Evolutionary conservation across 805 yeast genomes (phyloP), one percentile per base, ranked within the genome.

Genomic region (Yueomyces sinensis): DNA sequence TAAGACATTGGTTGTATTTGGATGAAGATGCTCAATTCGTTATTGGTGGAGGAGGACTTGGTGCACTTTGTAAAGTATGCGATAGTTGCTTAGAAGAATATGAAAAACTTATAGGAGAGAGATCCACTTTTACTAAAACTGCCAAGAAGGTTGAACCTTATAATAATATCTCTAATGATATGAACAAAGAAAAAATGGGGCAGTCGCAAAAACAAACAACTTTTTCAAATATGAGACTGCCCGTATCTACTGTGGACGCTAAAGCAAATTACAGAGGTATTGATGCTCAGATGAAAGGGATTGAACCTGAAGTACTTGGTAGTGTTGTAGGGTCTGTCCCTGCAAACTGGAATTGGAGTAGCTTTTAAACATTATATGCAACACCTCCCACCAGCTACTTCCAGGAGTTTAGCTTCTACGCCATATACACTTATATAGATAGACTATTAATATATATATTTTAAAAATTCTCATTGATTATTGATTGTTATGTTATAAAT

Each of bases 311-410:
- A 41, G 41, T 36, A 9, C 30, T 47, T 34, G 56, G 52, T 13
- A 50, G 56, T 35, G 42, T 51, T n/a, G 65, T 56, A 1, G 72
- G 70, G 2, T 60, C 61, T 29, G 74, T 77, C 9, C 84, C 84
- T 13, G 82, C 78, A 14, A 81, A 78, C 50, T 78, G 86, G 86
- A 74, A 72, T 46, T 78, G 87, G 87, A 73, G 81, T 41, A 76
- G 83, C 15, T 77, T 77, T 45, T 77, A 59, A 47, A 20, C 14
- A 32, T n/a, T n/a, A n/a, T n/a, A n/a, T n/a, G n/a, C n/a, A n/a
- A 9, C 29, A n/a, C 13, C 5, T 27, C 17, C 5, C 16, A 31
- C 5, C n/a, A 20, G 4, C 17, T 4, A 7, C 17, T 17, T 29
- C 4, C 17, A 29, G 9, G 4, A 17, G 4, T 17, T 29, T 17